Evolutionary conservation across 257 asterid genomes (phyloP).

Genomic region (Striga asiatica): DNA sequence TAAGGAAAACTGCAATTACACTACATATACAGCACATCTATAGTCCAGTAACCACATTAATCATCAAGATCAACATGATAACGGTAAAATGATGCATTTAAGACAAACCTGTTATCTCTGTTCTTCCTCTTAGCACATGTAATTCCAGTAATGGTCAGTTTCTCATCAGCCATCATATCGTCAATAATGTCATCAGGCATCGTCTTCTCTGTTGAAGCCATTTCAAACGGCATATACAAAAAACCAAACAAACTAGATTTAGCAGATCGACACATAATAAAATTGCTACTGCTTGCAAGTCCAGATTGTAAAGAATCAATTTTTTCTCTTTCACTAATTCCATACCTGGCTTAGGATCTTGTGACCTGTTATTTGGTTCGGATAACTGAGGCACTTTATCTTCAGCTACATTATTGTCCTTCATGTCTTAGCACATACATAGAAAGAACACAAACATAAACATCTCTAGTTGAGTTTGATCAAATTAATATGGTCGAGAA

Average conservation of each 20-base stretch:
- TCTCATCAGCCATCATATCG: slow-evolving; percentile 22
- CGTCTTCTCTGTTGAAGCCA: slow-evolving; percentile 34
- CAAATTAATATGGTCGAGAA: slow-evolving; percentile 12
- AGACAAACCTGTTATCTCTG: slow-evolving; percentile 47
- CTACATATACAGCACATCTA: not conserved
- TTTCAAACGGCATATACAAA: slow-evolving; percentile 16
- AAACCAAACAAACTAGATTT: slow-evolving; percentile 14
- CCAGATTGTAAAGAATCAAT: slow-evolving; percentile 1
- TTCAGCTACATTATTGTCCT: slow-evolving; percentile 21
- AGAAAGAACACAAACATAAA: slow-evolving; percentile 7
- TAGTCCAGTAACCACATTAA: not conserved
- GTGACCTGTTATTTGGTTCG: slow-evolving; percentile 23
- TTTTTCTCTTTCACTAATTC: slow-evolving; percentile 9
- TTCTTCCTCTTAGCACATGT: slow-evolving; percentile 59
- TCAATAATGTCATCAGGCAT: slow-evolving; percentile 18
- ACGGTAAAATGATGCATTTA: slow-evolving; percentile 13
- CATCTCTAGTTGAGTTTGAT: slow-evolving; percentile 8
- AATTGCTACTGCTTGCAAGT: slow-evolving; percentile 10
- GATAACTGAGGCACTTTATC: slow-evolving; percentile 27
- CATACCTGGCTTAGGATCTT: slow-evolving; percentile 45
- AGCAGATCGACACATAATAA: not conserved
- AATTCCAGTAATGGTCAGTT: slow-evolving; percentile 20
- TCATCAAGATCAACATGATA: slow-evolving; percentile 4
- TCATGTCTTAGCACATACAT: slow-evolving; percentile 20
- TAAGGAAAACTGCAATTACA: not conserved